These are phyloP conservation scores for Claviceps sp. DNA, from an alignment of 2,329 filamentous ascomycete genomes.

Conservation along the genomic window DNA sequence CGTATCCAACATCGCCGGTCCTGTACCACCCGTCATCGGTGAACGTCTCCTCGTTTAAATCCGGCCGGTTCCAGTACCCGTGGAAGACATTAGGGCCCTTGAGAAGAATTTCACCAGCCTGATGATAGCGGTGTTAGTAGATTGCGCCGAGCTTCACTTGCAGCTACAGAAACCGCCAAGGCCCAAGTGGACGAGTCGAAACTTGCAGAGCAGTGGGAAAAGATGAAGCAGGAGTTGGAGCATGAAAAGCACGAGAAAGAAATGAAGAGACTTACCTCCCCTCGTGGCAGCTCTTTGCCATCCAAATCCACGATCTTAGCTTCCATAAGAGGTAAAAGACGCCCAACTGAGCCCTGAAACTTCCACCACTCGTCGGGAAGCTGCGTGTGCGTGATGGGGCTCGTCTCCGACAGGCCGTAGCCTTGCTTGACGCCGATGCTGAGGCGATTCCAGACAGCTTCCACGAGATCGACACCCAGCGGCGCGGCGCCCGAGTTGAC, in stretches of 20 bases:
- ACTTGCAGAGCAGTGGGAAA: background rate
- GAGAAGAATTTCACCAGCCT: constrained; percentile 54
- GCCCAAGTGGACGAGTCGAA: background rate
- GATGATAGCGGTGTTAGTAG: background rate
- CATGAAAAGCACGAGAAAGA: background rate
- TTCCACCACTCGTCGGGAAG: constrained; percentile 63
- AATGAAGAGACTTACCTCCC: constrained; percentile 17
- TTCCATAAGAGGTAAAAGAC: constrained; percentile 63
- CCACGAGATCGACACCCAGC: constrained; percentile 65
- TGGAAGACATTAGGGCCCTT: constrained; percentile 70
- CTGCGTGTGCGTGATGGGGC: constrained; percentile 64
- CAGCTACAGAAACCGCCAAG: background rate
- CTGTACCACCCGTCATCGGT: constrained; percentile 75
- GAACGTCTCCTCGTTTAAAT: constrained; percentile 57
- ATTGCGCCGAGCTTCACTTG: background rate
- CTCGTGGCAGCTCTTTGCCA: constrained; percentile 40
- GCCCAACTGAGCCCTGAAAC: constrained; percentile 66
- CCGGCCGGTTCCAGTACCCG: constrained; percentile 63
- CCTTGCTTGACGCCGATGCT: constrained; percentile 79
- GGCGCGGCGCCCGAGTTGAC: constrained; percentile 83
- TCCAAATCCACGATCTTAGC: constrained; percentile 65
- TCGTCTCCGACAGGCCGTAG: constrained; percentile 81
- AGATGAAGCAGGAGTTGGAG: background rate
- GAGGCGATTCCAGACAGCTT: constrained; percentile 60
- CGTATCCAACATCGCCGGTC: constrained; percentile 75